Evolutionary conservation across 2,329 filamentous ascomycete genomes (phyloP), one percentile per base, ranked within the genome.

Genomic region (Thelonectria blattea): DNA sequence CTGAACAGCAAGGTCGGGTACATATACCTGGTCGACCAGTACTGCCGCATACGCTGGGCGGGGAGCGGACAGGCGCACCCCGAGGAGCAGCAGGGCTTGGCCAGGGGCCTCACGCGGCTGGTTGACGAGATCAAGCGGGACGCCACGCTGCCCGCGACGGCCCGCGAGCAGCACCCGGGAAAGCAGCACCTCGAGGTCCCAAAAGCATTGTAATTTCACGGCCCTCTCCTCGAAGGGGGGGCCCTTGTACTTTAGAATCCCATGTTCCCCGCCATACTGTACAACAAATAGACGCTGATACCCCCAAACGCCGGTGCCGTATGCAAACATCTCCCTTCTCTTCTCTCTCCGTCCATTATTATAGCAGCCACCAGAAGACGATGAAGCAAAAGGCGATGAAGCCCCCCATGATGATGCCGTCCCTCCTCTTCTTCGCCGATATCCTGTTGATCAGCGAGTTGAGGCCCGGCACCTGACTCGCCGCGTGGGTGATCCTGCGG

Each of bases 381-480:
- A 96, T 78, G 73, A 96, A 96, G 79, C 95, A 98, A 69, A 97
- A 85, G 0, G 93, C 93, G 71, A 99, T 93, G 72, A 99, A 97
- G 48, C 83, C 81, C 17, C 92, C 95, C 80, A 99, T 85, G 66
- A 99, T 97, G 67, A 99, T 89, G 30, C 93, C 93, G 77, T 99
- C 95, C 70, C 95, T 88, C 75, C 94, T 88, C 85, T 96, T 96
- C 82, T 96, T 96, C 59, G 92, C 89, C 53, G 93, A 94, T 77
- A 99, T 99, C 78, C 92, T 90, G 52, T 88, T 88, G 70, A 99
- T 98, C 72, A 99, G 80, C 52, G 88, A 88, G 77, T 98, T 99
- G 70, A 99, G 88, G 1, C 95, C 95, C 0, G 95, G 95, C 15
- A 99, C 90, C 74, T 96, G 91, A 72, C 91, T 92, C 41, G 94